Evolutionary conservation across 129 eudicot species (phyloP).

Genomic region (Glebionis coronaria): DNA sequence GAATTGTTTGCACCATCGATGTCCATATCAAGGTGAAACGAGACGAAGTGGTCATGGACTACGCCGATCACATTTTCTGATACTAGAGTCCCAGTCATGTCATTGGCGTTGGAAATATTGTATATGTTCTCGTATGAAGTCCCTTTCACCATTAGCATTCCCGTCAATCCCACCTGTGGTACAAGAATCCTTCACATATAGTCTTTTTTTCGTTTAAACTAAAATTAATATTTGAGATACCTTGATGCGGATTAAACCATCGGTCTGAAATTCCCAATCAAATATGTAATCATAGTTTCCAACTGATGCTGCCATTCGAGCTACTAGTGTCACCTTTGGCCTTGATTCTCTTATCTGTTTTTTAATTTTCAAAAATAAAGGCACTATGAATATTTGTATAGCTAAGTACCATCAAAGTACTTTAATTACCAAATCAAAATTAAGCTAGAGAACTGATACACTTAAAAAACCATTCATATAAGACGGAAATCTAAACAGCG

Average conservation of each 20-base stretch:
- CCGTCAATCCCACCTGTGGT: slow-evolving; percentile 44
- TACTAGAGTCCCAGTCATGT: slow-evolving; percentile 41
- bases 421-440: not conserved
- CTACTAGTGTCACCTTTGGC: slow-evolving; percentile 63
- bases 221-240: slow-evolving; percentile 12
- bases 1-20: slow-evolving; percentile 47
- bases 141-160: slow-evolving; percentile 56
- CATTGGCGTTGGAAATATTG: slow-evolving; percentile 25
- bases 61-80: slow-evolving; percentile 61
- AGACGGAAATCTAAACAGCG: too few relatives aligned
- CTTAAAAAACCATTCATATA: not conserved
- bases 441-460: not conserved
- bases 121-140: slow-evolving; percentile 34
- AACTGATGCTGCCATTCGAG: slow-evolving; percentile 54
- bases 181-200: not conserved
- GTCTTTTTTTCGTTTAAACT: slow-evolving; percentile 3
- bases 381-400: not conserved
- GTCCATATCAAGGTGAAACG: slow-evolving; percentile 58
- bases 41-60: slow-evolving; percentile 49
- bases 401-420: not conserved
- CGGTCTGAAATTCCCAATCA: slow-evolving; percentile 63
- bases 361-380: not conserved
- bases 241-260: slow-evolving; percentile 55
- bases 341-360: slow-evolving; percentile 55
- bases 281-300: slow-evolving; percentile 58